Conservation (phyloP, 768 basidiomycete genomes). For the Asterophora lycoperdoides region DNA sequence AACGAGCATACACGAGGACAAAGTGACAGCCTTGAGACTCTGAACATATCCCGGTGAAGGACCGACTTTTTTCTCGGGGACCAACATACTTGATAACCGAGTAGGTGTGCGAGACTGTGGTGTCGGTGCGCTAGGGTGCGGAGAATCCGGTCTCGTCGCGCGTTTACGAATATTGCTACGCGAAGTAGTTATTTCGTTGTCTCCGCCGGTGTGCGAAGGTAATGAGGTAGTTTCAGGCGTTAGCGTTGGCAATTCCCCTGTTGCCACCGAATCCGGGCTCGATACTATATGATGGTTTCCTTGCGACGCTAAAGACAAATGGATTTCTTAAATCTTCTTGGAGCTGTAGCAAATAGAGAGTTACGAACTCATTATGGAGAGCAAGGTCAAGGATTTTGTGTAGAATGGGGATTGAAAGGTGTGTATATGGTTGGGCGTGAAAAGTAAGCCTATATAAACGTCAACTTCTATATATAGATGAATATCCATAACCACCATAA, state of each 20-base stretch:
- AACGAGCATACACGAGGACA: conserved; percentile 49
- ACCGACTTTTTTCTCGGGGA: conserved; percentile 37
- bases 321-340: too few species aligned
- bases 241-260: background rate
- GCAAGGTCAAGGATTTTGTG: too few species aligned
- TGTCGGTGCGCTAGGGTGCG: background rate
- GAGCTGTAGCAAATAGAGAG: too few species aligned
- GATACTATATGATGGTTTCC: background rate
- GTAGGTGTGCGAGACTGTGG: conserved; percentile 11
- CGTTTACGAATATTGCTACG: conserved; percentile 10
- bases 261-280: conserved; percentile 5
- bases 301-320: too few species aligned
- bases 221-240: background rate
- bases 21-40: conserved; percentile 51
- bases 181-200: background rate
- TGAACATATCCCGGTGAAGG: conserved; percentile 39
- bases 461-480: too few species aligned
- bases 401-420: too few species aligned
- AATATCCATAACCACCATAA: too few species aligned
- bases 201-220: background rate
- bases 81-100: conserved; percentile 24
- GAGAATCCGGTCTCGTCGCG: background rate
- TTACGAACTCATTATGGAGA: too few species aligned
- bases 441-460: too few species aligned
- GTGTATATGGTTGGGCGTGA: too few species aligned